Base-by-base conservation (phyloP, 208 protist genomes). In the Porcisia hertigi region DNA sequence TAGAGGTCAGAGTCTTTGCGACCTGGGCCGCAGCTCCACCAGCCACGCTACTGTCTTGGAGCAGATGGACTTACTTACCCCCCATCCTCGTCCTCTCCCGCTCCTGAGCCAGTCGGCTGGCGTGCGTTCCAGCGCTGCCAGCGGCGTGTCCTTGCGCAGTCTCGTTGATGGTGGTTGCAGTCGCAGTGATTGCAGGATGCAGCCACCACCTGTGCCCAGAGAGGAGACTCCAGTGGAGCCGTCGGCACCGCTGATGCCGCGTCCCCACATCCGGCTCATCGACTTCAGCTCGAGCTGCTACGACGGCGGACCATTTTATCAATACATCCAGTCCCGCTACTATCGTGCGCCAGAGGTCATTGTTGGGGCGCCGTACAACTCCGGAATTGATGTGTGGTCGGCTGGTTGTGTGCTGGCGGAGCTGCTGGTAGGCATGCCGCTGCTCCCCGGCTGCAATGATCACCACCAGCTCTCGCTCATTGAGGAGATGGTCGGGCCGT, bases 341-440 rank as follows among this genome's bases (percentile, higher is more conserved):
- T 99, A 99, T 81, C 86, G 98, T 43, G 95, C 98, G 30, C 98
- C 98, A 16, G 98, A 99, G 77, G 96, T 99, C 43, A 98, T 99
- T 52, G 69, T 99, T 0, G 95, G 93, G 45, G 84, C 95, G 0
- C 67, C 83, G 36, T 99, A 99, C 86, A 86, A 87, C 43, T 87
- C 77, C 23, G 84, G 85, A 20, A 99, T 99, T 73, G 98, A 99
- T 85, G 93, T 99, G 77, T 99, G 98, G 98, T 98, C 91, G 39
- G 90, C 98, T n/a, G 98, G 98, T 6, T 99, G 98, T 79, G 91
- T 99, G 55, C 87, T 98, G 30, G 97, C 95, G 57, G 98, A 99
- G 85, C 83, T 99, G 39, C 92, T 97, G 64, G 92, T 96, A 20
- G 98, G 98, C 30, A 86, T 98, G 63, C 98, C 98, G 36, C 76